Base-by-base conservation (phyloP, 208 protist species). In the Phytomonas serpens region DNA sequence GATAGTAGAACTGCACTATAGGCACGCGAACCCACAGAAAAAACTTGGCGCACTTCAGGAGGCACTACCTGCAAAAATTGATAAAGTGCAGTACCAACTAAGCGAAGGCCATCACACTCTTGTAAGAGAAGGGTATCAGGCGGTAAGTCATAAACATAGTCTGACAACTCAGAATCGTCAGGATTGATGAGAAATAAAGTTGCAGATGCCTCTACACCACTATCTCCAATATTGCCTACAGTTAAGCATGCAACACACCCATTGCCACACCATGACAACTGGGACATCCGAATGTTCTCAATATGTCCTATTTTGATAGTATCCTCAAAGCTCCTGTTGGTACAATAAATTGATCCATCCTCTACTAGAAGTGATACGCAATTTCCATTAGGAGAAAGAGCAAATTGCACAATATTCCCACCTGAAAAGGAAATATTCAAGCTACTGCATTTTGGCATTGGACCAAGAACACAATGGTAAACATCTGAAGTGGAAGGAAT, bases 51-150 rank as follows among this genome's bases (percentile, higher is more conserved):
- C 30, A 69, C 81, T 29, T 83, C 75, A 27, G 31, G 73, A 14
- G 81, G 62, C 16, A 88, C 81, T 0, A 84, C 77, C 66, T 94
- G 86, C 70, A 94, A 64, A 83, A 94, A 89, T 65, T 81, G 86
- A 52, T 89, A 81, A n/a, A 64, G 64, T 6, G 77, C 62, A n/a
- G 47, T 71, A 30, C 80, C 84, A 19, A 92, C 61, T 27, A 89
- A 76, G 47, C 83, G 83, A 34, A 84, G 72, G 16, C 89, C 89
- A 76, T 94, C 89, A 29, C 67, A 82, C 38, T 94, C 85, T 7
- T 77, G 71, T 61, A 89, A 32, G 33, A 88, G 66, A 42, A 80
- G 68, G 3, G 75, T 42, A 72, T 91, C 86, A 31, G 68, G 38
- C 23, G 86, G 82, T 42, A 94, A 74, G 64, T 90, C 85, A 67